phyloP scores from a whole-genome alignment of 768 basidiomycete genomes.

The Termitomyces sp. region DNA sequence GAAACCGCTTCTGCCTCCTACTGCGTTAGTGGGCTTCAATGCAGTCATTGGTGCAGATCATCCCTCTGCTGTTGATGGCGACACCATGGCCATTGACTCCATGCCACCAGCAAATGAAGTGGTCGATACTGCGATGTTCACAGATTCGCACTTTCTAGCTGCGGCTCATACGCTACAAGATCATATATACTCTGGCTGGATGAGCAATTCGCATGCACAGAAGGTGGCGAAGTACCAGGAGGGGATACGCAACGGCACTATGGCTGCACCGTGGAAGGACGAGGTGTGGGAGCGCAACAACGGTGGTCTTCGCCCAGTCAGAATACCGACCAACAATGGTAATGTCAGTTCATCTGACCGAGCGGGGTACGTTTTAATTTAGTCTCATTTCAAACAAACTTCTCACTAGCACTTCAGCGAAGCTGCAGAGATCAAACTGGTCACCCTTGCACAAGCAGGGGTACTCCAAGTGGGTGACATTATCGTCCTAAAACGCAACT shows the following conservation, averaged over 20 bases:
- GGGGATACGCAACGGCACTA: constrained; percentile 37
- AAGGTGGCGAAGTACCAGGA: constrained; percentile 37
- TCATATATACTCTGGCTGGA: constrained; percentile 49
- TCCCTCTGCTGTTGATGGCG: constrained; percentile 22
- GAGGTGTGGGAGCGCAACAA: constrained; percentile 51
- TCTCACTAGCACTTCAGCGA: constrained; percentile 19
- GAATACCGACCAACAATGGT: constrained; percentile 8
- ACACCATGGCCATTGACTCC: constrained; percentile 16
- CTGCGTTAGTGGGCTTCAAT: constrained; percentile 33
- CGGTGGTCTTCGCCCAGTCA: constrained; percentile 4
- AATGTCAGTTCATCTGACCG: not conserved
- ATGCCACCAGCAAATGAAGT: constrained; percentile 5
- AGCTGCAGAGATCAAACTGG: constrained; percentile 39
- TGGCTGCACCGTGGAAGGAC: constrained; percentile 61
- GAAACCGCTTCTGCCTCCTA: constrained; percentile 37
- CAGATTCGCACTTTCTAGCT: constrained; percentile 46
- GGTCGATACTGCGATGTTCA: constrained; percentile 38
- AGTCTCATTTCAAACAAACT: not conserved
- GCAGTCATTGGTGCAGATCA: constrained; percentile 30
- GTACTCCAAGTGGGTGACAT: constrained; percentile 50
- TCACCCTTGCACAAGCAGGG: constrained; percentile 36
- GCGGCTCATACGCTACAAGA: constrained; percentile 57
- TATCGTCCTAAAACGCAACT: constrained; percentile 46
- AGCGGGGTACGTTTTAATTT: constrained; percentile 27
- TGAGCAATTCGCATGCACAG: constrained; percentile 35